Evolutionary conservation across 495 filamentous ascomycete species (phyloP).

Genomic region (Talaromyces stipitatus): DNA sequence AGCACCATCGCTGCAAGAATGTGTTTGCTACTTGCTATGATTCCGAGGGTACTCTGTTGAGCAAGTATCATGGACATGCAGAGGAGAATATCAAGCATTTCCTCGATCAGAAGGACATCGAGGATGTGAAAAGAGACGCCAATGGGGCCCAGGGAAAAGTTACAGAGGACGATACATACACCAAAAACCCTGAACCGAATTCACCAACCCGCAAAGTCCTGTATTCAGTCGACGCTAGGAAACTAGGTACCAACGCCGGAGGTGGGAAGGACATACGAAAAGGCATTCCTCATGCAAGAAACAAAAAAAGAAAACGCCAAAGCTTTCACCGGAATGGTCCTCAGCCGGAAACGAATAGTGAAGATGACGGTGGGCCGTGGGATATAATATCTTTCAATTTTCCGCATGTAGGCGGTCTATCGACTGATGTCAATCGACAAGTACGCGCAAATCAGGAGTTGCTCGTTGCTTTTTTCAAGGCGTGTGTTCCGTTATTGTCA

Average conservation of each 20-base stretch:
- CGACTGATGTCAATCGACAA: slow-evolving; percentile 88
- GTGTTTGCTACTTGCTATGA: slow-evolving; percentile 61
- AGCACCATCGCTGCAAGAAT: slow-evolving; percentile 59
- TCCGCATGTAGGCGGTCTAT: slow-evolving; percentile 87
- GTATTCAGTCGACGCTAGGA: slow-evolving; percentile 69
- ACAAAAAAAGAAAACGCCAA: slow-evolving; percentile 9
- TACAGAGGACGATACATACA: neutral
- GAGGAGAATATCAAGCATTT: slow-evolving; percentile 51
- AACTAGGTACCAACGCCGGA: slow-evolving; percentile 43
- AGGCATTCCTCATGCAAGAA: slow-evolving; percentile 16
- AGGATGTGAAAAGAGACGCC: neutral
- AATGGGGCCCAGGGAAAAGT: neutral
- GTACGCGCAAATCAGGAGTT: slow-evolving; percentile 88
- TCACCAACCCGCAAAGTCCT: slow-evolving; percentile 37
- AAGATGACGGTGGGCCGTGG: slow-evolving; percentile 39
- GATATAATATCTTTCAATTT: slow-evolving; percentile 91
- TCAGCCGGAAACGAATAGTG: neutral
- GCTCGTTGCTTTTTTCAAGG: slow-evolving; percentile 73
- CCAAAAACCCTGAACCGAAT: slow-evolving; percentile 8
- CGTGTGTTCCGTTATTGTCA: slow-evolving; percentile 43
- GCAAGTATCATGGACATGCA: slow-evolving; percentile 71
- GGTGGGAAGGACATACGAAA: slow-evolving; percentile 35
- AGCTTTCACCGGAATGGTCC: neutral
- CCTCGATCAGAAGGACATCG: slow-evolving; percentile 2
- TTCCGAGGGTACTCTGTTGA: slow-evolving; percentile 37